Evolutionary conservation across 768 basidiomycete genomes (phyloP).

Genomic region (Tulasnella sp.): DNA sequence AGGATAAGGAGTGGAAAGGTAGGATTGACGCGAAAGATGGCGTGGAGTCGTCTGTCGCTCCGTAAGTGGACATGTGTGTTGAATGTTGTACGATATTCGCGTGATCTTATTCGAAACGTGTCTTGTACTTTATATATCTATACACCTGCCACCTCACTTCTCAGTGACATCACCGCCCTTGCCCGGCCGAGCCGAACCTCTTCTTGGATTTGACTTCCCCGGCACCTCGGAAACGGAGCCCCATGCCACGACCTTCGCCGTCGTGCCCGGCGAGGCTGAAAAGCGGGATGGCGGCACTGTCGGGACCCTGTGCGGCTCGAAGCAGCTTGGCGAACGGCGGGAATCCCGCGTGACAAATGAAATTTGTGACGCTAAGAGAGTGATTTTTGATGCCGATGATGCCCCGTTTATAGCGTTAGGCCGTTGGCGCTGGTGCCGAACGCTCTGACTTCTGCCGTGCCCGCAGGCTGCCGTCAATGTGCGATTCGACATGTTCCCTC

Average conservation of each 20-base stretch:
- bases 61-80: background rate
- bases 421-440: background rate
- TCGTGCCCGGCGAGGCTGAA: no score
- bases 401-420: background rate
- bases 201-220: background rate
- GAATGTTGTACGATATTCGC: background rate
- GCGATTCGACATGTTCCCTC: background rate
- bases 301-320: background rate
- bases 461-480: background rate
- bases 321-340: conserved; percentile 13
- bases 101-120: background rate
- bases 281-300: no score
- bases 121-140: background rate
- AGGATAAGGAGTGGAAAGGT: conserved; percentile 8
- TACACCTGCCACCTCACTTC: background rate
- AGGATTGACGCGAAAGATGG: background rate
- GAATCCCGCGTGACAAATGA: background rate
- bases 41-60: background rate
- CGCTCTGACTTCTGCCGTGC: background rate
- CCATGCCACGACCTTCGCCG: background rate
- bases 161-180: background rate
- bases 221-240: background rate
- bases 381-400: background rate
- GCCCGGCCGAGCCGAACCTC: background rate
- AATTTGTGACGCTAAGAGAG: background rate